Percentiles rank a stretch among this genome's conserved stretches.
phyloP scores from a whole-genome alignment of 2,329 filamentous ascomycete species.

The Sclerotiophoma versabilis region DNA sequence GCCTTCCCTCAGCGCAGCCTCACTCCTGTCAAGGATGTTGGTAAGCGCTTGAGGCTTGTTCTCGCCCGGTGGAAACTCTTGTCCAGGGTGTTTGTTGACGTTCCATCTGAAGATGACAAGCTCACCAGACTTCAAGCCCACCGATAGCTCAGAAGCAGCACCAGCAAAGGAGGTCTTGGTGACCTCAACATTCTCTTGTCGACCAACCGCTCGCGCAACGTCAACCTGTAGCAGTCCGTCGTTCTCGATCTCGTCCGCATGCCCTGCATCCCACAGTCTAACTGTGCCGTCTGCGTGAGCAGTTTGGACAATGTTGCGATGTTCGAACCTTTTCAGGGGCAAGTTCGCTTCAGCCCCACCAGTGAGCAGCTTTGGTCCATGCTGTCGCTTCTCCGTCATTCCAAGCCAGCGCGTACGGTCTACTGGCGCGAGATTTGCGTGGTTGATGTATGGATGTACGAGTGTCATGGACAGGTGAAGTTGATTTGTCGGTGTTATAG shows the following conservation, averaged over 20 bases:
- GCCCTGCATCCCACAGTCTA: slow-evolving; percentile 91
- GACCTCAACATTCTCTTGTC: slow-evolving; percentile 79
- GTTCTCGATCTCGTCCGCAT: slow-evolving; percentile 94
- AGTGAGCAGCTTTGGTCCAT: slow-evolving; percentile 77
- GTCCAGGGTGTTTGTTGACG: slow-evolving; percentile 75
- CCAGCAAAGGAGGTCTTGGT: slow-evolving; percentile 80
- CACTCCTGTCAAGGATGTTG: slow-evolving; percentile 75
- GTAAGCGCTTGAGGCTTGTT: slow-evolving; percentile 64
- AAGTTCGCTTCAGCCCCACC: slow-evolving; percentile 78
- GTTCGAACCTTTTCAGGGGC: slow-evolving; percentile 78
- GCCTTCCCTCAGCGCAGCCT: slow-evolving; percentile 78
- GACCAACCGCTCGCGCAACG: slow-evolving; percentile 79
- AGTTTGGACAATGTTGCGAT: slow-evolving; percentile 82
- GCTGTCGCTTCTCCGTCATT: slow-evolving; percentile 82
- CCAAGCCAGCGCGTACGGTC: slow-evolving; percentile 86
- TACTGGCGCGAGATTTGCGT: slow-evolving; percentile 73
- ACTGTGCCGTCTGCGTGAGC: slow-evolving; percentile 91
- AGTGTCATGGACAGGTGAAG: slow-evolving; percentile 87
- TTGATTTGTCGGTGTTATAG: slow-evolving; percentile 91
- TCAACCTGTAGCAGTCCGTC: slow-evolving; percentile 82
- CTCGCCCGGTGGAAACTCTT: slow-evolving; percentile 63
- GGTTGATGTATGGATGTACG: slow-evolving; percentile 86
- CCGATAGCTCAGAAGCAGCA: slow-evolving; percentile 83
- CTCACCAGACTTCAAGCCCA: slow-evolving; percentile 83
- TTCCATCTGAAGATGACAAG: slow-evolving; percentile 87